Conservation (phyloP, 345 rosid genomes). For the Melastoma malabathricum region DNA sequence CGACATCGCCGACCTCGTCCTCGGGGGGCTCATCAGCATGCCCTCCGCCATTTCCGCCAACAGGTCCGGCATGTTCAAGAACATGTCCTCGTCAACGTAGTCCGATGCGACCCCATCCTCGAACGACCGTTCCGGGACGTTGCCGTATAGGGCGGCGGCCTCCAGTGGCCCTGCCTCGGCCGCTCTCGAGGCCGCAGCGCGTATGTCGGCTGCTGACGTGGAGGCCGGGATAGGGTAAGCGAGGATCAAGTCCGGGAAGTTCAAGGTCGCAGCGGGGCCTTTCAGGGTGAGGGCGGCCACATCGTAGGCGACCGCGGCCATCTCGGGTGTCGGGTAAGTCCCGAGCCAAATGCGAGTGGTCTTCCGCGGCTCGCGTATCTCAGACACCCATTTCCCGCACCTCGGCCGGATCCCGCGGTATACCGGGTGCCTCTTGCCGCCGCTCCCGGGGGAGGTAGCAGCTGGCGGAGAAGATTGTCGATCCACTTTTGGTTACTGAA, state of each 20-base stretch:
- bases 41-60: conserved; percentile 84
- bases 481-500: no score
- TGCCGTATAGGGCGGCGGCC: conserved; percentile 10
- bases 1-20: no score
- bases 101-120: conserved; percentile 1
- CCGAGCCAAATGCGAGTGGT: conserved; percentile 86
- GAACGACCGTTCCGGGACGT: conserved; percentile 7
- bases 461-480: no score
- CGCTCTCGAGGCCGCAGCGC: no score
- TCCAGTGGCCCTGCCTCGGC: no score
- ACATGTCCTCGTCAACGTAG: conserved; percentile 64
- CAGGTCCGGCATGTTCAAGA: conserved; percentile 65
- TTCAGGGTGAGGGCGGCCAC: conserved; percentile 72
- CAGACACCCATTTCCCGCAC: conserved; percentile 80
- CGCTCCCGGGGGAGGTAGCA: no score
- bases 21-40: conserved; percentile 15
- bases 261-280: conserved; percentile 49
- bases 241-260: conserved; percentile 49
- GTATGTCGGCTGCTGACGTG: no score
- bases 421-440: conserved; percentile 20
- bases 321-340: conserved; percentile 61
- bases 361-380: conserved; percentile 78
- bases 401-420: conserved; percentile 66
- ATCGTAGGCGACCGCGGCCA: conserved; percentile 82
- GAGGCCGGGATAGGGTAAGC: conserved; percentile 43